These are phyloP conservation scores for Imleria badia DNA, from an alignment of 768 basidiomycete species.

Conservation along the genomic window DNA sequence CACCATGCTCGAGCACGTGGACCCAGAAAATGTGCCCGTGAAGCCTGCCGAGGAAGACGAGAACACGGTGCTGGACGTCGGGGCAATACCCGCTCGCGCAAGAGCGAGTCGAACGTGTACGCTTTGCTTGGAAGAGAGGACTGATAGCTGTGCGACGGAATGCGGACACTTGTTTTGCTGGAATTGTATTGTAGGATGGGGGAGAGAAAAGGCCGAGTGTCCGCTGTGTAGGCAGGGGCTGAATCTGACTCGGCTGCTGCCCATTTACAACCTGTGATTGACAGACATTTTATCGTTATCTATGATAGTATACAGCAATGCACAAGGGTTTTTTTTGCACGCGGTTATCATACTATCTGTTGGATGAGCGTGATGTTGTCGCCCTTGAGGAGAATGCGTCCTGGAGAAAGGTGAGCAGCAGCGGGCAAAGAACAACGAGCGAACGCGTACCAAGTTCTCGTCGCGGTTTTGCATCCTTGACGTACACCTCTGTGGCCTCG, in stretches of 20 bases:
- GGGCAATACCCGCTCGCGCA: constrained; percentile 48
- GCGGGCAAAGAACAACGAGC: not conserved
- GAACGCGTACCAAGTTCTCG: constrained; percentile 70
- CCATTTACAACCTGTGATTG: constrained; percentile 78
- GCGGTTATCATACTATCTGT: constrained; percentile 42
- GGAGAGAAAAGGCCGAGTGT: constrained; percentile 87
- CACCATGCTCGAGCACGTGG: constrained; percentile 47
- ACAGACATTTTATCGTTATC: not conserved
- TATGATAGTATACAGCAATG: constrained; percentile 24
- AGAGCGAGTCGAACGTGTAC: constrained; percentile 73
- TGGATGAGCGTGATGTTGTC: constrained; percentile 99
- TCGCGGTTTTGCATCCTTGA: constrained; percentile 85
- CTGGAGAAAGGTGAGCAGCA: constrained; percentile 39
- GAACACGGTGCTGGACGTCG: constrained; percentile 62
- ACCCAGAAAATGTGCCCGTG: constrained; percentile 52
- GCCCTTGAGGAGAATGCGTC: constrained; percentile 93
- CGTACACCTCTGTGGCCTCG: constrained; percentile 88
- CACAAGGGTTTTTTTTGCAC: constrained; percentile 20
- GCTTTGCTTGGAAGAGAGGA: constrained; percentile 82
- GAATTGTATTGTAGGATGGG: constrained; percentile 89
- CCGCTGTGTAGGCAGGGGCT: constrained; percentile 82
- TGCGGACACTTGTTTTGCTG: constrained; percentile 91
- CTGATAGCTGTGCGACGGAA: constrained; percentile 78
- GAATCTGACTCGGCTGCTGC: constrained; percentile 64
- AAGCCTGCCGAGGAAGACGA: constrained; percentile 70